These are phyloP conservation scores for Cryphonectria parasitica DNA, from an alignment of 2,329 filamentous ascomycete species.

Conservation along the genomic window DNA sequence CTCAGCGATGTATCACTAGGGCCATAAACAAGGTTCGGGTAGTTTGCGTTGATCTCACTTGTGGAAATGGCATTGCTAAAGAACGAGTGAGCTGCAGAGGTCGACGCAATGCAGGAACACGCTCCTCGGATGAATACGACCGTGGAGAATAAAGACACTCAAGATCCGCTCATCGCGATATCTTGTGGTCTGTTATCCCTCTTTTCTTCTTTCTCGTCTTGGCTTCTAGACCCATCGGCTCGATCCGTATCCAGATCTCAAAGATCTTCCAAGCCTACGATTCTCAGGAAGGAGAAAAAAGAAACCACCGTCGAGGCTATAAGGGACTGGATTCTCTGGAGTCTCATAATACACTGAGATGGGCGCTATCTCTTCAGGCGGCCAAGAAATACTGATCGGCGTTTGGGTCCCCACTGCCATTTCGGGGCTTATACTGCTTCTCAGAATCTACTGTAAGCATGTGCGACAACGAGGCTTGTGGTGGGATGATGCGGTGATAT, in stretches of 20 bases:
- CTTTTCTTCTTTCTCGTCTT: neutral
- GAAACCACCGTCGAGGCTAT: neutral
- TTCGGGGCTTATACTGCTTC: neutral
- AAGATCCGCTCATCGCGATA: neutral
- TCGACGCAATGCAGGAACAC: neutral
- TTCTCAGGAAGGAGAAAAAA: no score
- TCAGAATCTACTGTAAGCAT: neutral
- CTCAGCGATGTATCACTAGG: neutral
- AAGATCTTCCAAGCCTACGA: neutral
- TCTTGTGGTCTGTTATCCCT: neutral
- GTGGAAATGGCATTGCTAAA: neutral
- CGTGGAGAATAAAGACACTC: neutral
- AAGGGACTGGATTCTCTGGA: neutral
- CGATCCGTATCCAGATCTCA: neutral
- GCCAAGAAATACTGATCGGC: neutral
- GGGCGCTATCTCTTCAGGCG: neutral
- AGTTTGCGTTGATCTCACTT: neutral
- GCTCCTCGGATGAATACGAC: neutral
- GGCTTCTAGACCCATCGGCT: neutral
- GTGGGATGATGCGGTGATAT: conserved; percentile 6
- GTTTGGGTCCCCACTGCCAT: neutral
- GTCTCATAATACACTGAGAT: neutral
- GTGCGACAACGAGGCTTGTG: conserved; percentile 4
- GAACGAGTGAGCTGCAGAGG: neutral
- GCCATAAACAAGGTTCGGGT: neutral